A percentile compares a stretch with the other conserved stretches of the same genome.
phyloP scores from a whole-genome alignment of 352 stramenopile genomes.

The Globisporangium acanthophoron region DNA sequence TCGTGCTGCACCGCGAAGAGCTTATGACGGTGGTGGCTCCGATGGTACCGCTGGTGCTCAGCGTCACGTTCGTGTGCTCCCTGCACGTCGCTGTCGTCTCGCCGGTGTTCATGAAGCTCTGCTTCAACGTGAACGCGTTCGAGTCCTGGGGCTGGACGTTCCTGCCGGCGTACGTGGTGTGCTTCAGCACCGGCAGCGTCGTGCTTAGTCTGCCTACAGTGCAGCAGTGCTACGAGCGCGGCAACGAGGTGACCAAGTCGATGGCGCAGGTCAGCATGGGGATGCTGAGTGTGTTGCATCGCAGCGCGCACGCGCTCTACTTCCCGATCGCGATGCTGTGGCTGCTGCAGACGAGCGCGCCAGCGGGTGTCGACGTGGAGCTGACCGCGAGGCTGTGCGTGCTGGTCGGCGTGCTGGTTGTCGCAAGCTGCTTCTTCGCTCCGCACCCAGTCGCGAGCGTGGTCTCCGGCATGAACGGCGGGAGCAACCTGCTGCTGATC shows the following conservation, averaged over 20 bases:
- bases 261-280: conserved; percentile 23
- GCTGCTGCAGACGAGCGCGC: conserved; percentile 26
- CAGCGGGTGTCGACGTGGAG: conserved; percentile 1
- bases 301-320: conserved; percentile 37
- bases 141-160: conserved; percentile 16
- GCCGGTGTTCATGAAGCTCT: conserved; percentile 25
- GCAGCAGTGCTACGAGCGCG: conserved; percentile 31
- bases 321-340: conserved; percentile 33
- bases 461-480: conserved; percentile 10
- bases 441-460: conserved; percentile 1
- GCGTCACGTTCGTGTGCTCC: conserved; percentile 19
- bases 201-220: conserved; percentile 25
- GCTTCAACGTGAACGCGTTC: conserved; percentile 20
- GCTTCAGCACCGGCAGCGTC: conserved; percentile 32
- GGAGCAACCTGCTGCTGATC: conserved; percentile 18
- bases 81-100: conserved; percentile 30
- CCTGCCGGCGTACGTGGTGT: conserved; percentile 28
- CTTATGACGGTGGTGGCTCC: conserved; percentile 28
- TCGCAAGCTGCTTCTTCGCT: conserved; percentile 40
- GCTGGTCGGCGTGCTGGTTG: conserved; percentile 14
- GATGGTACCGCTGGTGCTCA: conserved; percentile 31
- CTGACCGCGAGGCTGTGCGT: conserved; percentile 16
- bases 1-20: conserved; percentile 37
- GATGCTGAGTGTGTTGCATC: conserved; percentile 20
- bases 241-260: conserved; percentile 36